These are phyloP conservation scores for Paramecium sonneborni DNA, from an alignment of 73 alveolate genomes.

Conservation along the genomic window DNA sequence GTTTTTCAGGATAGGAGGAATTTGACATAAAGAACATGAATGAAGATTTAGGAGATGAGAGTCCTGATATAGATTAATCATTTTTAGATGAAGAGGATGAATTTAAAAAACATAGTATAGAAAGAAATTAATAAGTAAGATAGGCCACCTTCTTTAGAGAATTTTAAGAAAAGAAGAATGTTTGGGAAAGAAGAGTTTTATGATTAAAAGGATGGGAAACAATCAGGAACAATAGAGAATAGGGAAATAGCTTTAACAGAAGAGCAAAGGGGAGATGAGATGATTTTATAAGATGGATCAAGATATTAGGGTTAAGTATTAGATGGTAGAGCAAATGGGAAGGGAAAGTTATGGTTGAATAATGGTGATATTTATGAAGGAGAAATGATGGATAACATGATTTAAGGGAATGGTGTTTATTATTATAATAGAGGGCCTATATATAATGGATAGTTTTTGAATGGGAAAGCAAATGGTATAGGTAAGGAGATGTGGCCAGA, in stretches of 20 bases:
- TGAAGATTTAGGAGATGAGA: neutral
- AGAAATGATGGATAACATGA: slow-evolving; percentile 67
- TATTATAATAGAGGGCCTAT: slow-evolving; percentile 71
- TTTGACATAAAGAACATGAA: neutral
- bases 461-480: slow-evolving; percentile 58
- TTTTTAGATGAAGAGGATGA: slow-evolving; percentile 1
- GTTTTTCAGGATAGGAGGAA: neutral
- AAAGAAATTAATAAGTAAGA: neutral
- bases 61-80: neutral
- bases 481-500: slow-evolving; percentile 83
- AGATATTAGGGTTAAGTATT: slow-evolving; percentile 77
- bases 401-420: slow-evolving; percentile 76
- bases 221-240: neutral
- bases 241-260: slow-evolving; percentile 10
- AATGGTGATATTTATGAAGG: slow-evolving; percentile 83
- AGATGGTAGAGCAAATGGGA: slow-evolving; percentile 77
- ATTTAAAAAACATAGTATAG: neutral
- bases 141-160: neutral
- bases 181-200: neutral
- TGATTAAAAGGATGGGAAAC: neutral
- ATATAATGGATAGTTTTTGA: slow-evolving; percentile 66
- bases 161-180: neutral
- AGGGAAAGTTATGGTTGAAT: slow-evolving; percentile 73
- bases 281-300: slow-evolving; percentile 68
- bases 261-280: slow-evolving; percentile 27